Conservation (phyloP, 2,329 filamentous ascomycete species). For the Madurella mycetomatis region DNA sequence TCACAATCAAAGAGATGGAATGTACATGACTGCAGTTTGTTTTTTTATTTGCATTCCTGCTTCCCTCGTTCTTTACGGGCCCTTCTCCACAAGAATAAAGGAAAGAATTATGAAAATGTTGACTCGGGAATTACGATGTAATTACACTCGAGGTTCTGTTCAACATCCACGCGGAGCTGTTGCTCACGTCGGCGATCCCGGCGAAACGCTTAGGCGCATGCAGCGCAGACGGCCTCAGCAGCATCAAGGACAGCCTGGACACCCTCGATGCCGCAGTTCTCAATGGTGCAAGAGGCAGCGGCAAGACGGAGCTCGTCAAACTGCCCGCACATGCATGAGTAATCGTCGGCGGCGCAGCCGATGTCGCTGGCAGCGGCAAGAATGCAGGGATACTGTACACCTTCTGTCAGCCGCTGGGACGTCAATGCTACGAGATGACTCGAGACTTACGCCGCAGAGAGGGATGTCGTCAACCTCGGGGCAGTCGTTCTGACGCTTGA, state of each 20-base stretch:
- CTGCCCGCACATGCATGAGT: conserved; percentile 12
- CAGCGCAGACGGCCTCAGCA: conserved; percentile 12
- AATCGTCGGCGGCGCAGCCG: conserved; percentile 6
- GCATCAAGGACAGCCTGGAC: conserved; percentile 3
- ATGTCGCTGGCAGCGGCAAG: not conserved
- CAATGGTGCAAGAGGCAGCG: conserved; percentile 8
- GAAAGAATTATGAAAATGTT: too few relatives aligned
- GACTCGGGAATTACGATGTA: too few relatives aligned
- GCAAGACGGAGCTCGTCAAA: conserved; percentile 4
- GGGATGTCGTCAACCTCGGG: conserved; percentile 10
- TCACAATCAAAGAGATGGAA: too few relatives aligned
- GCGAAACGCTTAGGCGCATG: conserved; percentile 4
- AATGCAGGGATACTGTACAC: conserved; percentile 2
- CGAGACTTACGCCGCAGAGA: conserved; percentile 9
- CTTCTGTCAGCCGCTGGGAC: not conserved
- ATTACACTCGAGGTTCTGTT: too few relatives aligned
- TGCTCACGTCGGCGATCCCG: too few relatives aligned
- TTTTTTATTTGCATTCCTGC: too few relatives aligned
- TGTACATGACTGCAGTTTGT: too few relatives aligned
- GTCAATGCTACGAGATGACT: not conserved
- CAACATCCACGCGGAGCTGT: too few relatives aligned
- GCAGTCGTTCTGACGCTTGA: conserved; percentile 8
- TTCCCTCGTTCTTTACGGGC: too few relatives aligned
- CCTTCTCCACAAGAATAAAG: too few relatives aligned
- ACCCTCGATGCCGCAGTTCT: conserved; percentile 5